Percentiles rank a stretch among this genome's conserved stretches.
Conservation (phyloP, 495 filamentous ascomycete species). For the Penicillium mononematosum region DNA sequence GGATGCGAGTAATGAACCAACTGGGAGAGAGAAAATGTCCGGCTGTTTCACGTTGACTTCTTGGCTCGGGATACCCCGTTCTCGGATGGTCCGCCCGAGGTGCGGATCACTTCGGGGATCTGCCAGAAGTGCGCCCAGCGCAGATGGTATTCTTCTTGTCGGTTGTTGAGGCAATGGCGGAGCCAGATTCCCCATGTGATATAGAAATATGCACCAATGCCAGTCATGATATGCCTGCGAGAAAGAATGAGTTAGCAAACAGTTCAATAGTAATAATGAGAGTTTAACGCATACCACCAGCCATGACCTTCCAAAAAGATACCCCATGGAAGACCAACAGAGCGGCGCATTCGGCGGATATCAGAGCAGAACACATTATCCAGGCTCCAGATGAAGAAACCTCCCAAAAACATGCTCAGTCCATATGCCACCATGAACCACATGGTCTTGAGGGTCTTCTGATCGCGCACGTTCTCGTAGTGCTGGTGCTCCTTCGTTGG, state of each 20-base stretch:
- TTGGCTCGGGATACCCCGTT: conserved; percentile 39
- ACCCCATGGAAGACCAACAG: conserved; percentile 84
- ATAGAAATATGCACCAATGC: conserved; percentile 73
- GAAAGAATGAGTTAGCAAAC: conserved; percentile 11
- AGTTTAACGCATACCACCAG: conserved; percentile 77
- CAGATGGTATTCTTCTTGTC: conserved; percentile 73
- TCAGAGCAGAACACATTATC: conserved; percentile 78
- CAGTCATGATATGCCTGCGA: conserved; percentile 63
- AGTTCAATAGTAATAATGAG: conserved; percentile 2
- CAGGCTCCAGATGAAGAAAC: conserved; percentile 83
- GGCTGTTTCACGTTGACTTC: conserved; percentile 38
- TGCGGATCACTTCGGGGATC: conserved; percentile 63
- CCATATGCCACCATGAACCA: conserved; percentile 74
- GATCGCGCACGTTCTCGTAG: conserved; percentile 53
- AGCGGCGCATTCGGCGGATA: conserved; percentile 67
- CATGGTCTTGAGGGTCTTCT: conserved; percentile 64
- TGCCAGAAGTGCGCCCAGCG: conserved; percentile 67
- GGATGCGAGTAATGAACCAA: not conserved
- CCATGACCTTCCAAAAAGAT: conserved; percentile 89
- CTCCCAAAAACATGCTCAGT: conserved; percentile 73
- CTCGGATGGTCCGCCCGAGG: conserved; percentile 15
- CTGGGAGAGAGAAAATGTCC: not conserved
- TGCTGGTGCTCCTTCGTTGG: conserved; percentile 43
- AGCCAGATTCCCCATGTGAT: conserved; percentile 88
- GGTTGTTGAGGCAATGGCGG: conserved; percentile 72